phyloP scores from a whole-genome alignment of 257 asterid species.

The Scutellaria baicalensis region DNA sequence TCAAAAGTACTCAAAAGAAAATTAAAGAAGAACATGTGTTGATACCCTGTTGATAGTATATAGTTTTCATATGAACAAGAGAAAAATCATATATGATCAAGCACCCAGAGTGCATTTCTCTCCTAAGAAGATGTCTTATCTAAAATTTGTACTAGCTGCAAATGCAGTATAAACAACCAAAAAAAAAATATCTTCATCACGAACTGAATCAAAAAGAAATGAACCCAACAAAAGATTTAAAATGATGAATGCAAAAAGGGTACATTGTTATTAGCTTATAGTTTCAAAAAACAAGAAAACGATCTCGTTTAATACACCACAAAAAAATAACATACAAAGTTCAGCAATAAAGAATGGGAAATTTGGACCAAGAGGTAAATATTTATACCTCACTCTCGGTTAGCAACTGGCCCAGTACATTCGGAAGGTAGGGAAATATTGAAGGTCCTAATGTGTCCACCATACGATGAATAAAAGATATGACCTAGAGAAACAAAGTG shows the following conservation, averaged over 20 bases:
- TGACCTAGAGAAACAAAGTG: slow-evolving; percentile 46
- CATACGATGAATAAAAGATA: slow-evolving; percentile 95
- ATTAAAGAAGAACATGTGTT: background rate
- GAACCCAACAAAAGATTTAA: background rate
- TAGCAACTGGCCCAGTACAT: slow-evolving; percentile 82
- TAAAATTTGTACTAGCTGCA: background rate
- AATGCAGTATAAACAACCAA: slow-evolving; percentile 8
- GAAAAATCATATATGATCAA: background rate
- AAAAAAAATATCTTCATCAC: background rate
- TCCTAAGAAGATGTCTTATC: background rate
- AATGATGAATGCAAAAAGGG: background rate
- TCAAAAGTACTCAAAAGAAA: background rate
- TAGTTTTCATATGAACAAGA: background rate
- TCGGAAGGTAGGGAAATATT: slow-evolving; percentile 88
- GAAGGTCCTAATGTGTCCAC: slow-evolving; percentile 83
- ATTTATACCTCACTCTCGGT: slow-evolving; percentile 75
- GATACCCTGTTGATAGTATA: background rate
- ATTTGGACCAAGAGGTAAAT: background rate
- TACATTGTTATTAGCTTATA: background rate
- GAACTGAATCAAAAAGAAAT: background rate
- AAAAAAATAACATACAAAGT: background rate
- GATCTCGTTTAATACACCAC: background rate
- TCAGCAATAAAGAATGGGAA: background rate
- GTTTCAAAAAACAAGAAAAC: background rate
- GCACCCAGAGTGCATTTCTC: slow-evolving; percentile 2